Evolutionary conservation across 768 basidiomycete species (phyloP).

Genomic region (Amanita muscaria): DNA sequence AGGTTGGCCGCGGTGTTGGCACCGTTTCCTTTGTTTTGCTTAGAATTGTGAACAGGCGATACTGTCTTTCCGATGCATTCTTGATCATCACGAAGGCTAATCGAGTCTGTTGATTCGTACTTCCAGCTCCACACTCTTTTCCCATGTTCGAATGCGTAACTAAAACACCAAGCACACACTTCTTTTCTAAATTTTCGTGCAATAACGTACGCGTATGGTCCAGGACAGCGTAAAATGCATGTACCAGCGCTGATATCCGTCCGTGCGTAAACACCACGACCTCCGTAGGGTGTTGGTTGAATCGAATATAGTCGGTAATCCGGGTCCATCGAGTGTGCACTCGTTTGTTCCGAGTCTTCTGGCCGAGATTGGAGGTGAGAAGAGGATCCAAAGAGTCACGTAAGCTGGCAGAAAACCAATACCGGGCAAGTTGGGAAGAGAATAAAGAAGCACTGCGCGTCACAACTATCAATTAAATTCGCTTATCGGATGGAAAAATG

Average conservation of each 20-base stretch:
- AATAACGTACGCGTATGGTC: slow-evolving; percentile 50
- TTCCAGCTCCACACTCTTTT: slow-evolving; percentile 39
- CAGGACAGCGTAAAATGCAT: slow-evolving; percentile 32
- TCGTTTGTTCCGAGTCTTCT: not conserved
- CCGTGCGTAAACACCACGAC: slow-evolving; percentile 45
- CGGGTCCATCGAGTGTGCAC: not conserved
- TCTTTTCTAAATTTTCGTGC: slow-evolving; percentile 58
- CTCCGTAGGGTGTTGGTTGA: slow-evolving; percentile 34
- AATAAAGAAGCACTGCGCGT: too few species aligned
- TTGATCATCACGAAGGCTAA: not conserved
- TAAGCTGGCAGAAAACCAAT: too few species aligned
- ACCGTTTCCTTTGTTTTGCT: not conserved
- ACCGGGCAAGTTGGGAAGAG: too few species aligned
- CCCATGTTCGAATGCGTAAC: slow-evolving; percentile 45
- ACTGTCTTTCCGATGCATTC: too few species aligned
- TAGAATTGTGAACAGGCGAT: too few species aligned
- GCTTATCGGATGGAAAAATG: too few species aligned
- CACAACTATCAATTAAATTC: too few species aligned
- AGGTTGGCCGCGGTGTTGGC: not conserved
- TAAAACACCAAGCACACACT: slow-evolving; percentile 58
- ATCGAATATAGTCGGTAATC: slow-evolving; percentile 16
- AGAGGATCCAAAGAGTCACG: not conserved
- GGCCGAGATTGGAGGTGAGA: not conserved
- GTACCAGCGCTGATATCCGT: slow-evolving; percentile 33
- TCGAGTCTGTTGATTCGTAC: slow-evolving; percentile 12